Evolutionary conservation across 768 basidiomycete genomes (phyloP).

Genomic region (Tricholoma furcatifolium): DNA sequence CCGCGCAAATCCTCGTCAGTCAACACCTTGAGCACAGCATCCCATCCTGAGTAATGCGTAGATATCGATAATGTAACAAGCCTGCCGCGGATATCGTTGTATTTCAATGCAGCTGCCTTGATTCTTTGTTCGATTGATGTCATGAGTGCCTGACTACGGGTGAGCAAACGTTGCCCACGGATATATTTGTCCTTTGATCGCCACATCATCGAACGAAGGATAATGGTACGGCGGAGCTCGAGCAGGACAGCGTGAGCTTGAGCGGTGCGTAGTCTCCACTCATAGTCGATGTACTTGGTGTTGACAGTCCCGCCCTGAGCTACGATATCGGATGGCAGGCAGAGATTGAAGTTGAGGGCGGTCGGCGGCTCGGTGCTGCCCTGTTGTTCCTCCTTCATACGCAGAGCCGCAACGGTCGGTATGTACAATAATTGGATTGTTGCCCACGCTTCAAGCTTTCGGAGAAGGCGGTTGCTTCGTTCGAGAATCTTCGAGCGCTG

Average conservation of each 20-base stretch:
- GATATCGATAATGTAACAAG: neutral
- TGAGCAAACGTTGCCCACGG: conserved; percentile 24
- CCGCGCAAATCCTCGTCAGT: neutral
- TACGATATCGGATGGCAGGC: neutral
- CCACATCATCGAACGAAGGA: conserved; percentile 25
- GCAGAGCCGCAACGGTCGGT: conserved; percentile 13
- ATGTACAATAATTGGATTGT: conserved; percentile 28
- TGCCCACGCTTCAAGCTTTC: conserved; percentile 27
- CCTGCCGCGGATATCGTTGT: neutral
- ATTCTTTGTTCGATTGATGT: neutral
- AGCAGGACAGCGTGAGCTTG: conserved; percentile 28
- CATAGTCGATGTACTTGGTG: conserved; percentile 15
- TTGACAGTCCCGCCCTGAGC: neutral
- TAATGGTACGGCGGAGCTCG: conserved; percentile 26
- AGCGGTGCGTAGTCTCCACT: conserved; percentile 26
- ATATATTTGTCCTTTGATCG: conserved; percentile 27
- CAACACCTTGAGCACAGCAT: neutral
- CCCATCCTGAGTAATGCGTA: neutral
- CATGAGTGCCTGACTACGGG: conserved; percentile 20
- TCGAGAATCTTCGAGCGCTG: conserved; percentile 29
- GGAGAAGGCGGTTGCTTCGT: conserved; percentile 17
- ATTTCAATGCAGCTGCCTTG: neutral
- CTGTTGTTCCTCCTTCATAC: neutral
- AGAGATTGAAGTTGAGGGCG: conserved; percentile 1
- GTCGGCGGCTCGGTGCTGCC: neutral